Base-by-base conservation (phyloP, 2,329 filamentous ascomycete genomes). In the Rhynchosporium graminicola region DNA sequence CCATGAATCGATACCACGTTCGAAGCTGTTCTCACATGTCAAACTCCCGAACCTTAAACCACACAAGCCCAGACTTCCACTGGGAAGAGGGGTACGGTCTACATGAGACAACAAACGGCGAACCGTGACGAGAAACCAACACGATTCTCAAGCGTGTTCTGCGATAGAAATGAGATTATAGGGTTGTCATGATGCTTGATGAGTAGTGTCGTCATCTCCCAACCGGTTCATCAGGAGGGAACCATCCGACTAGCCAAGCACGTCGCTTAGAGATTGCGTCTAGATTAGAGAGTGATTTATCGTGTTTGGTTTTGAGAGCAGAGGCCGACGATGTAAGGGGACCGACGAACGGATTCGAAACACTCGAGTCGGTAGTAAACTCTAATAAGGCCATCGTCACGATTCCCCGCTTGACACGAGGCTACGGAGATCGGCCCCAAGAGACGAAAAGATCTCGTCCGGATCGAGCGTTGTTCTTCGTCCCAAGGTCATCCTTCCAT, bases 111-210 rank as follows among this genome's bases (percentile, higher is more conserved):
- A 26, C n/a, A 13, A 28, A 13, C 15, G 9, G n/a, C 28, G 7
- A 42, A 54, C 7, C n/a, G 26, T 52, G 10, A 28, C 20, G 38
- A 26, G 15, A 54, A 40, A 40, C 20, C 10, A 28, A 8, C 26
- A 3, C 10, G 8, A 38, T 28, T 38, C 7, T 36, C 33, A 42
- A 13, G 50, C 36, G 40, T 28, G 38, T n/a, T 20, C 40, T 10
- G 50, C 33, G 42, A 54, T 54, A 28, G 42, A 54, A 54, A n/a
- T 54, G 26, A 54, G 20, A 54, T 42, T 54, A 36, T 26, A 28
- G 50, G 38, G 0, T 10, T 26, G 31, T 42, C 31, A 45, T 10
- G 33, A 10, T 20, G n/a, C 12, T 33, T 54, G 36, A 10, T 40
- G 36, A 42, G 36, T 20, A 40, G 38, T 20, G 3, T 54, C 33